Evolutionary conservation across 2,329 filamentous ascomycete genomes (phyloP).

Genomic region (Periglandula ipomoeae): DNA sequence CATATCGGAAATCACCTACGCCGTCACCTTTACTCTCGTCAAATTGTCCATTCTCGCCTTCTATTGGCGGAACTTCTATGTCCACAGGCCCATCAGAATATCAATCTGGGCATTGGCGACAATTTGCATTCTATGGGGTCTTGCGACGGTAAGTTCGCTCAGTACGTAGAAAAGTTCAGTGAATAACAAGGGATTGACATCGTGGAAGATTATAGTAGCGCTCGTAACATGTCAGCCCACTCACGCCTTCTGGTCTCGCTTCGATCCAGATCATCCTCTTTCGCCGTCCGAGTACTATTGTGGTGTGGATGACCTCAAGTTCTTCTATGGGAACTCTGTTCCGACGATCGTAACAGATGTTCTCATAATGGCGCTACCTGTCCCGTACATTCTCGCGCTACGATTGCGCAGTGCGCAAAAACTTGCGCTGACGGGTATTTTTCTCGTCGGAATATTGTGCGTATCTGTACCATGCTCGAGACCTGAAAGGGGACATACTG

Average conservation of each 20-base stretch:
- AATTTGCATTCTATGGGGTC: slow-evolving; percentile 12
- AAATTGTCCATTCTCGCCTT: slow-evolving; percentile 17
- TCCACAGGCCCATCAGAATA: slow-evolving; percentile 12
- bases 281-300: slow-evolving; percentile 10
- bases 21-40: slow-evolving; percentile 12
- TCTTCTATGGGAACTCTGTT: slow-evolving; percentile 20
- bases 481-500: not conserved
- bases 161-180: too few relatives aligned
- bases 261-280: slow-evolving; percentile 10
- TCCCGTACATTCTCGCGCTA: slow-evolving; percentile 19
- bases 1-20: slow-evolving; percentile 14
- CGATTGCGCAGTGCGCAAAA: slow-evolving; percentile 16
- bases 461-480: slow-evolving; percentile 3
- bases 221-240: slow-evolving; percentile 13
- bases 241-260: slow-evolving; percentile 13
- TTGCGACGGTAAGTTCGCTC: slow-evolving; percentile 12
- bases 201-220: slow-evolving; percentile 10
- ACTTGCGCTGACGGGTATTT: slow-evolving; percentile 15
- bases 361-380: slow-evolving; percentile 18
- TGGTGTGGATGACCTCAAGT: slow-evolving; percentile 12
- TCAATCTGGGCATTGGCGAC: slow-evolving; percentile 12
- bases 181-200: too few relatives aligned
- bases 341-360: slow-evolving; percentile 19
- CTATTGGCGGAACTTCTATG: slow-evolving; percentile 17
- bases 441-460: slow-evolving; percentile 17